Evolutionary conservation across 345 rosid genomes (phyloP).

Genomic region (Angophora floribunda): DNA sequence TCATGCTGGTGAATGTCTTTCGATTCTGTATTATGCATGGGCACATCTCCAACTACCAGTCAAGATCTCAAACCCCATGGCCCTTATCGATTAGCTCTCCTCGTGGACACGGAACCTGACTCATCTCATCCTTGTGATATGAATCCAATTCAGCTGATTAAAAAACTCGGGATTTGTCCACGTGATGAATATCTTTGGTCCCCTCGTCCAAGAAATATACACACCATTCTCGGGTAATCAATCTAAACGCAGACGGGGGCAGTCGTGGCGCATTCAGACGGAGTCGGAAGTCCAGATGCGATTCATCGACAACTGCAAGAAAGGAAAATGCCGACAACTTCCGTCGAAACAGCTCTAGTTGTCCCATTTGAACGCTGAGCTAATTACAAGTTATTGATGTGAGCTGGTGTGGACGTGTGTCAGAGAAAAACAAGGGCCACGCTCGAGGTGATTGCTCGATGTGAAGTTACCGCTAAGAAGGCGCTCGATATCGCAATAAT

Average conservation of each 20-base stretch:
- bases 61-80: neutral
- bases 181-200: neutral
- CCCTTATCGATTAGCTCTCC: neutral
- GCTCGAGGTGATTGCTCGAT: neutral
- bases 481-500: neutral
- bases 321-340: neutral
- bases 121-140: neutral
- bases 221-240: neutral
- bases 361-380: neutral
- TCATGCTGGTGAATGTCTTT: neutral
- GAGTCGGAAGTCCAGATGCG: neutral
- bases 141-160: neutral
- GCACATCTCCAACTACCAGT: neutral
- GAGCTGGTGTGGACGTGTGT: neutral
- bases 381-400: neutral
- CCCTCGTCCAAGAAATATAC: neutral
- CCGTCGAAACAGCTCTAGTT: neutral
- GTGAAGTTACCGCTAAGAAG: neutral
- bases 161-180: neutral
- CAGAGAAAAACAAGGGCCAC: neutral
- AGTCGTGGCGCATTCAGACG: neutral
- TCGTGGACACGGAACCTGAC: neutral
- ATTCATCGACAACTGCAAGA: neutral
- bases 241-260: neutral
- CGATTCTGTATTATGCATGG: neutral